A percentile compares a stretch with the other conserved stretches of the same genome.
phyloP scores from a whole-genome alignment of 208 protist genomes.

The Trypanosoma theileri region DNA sequence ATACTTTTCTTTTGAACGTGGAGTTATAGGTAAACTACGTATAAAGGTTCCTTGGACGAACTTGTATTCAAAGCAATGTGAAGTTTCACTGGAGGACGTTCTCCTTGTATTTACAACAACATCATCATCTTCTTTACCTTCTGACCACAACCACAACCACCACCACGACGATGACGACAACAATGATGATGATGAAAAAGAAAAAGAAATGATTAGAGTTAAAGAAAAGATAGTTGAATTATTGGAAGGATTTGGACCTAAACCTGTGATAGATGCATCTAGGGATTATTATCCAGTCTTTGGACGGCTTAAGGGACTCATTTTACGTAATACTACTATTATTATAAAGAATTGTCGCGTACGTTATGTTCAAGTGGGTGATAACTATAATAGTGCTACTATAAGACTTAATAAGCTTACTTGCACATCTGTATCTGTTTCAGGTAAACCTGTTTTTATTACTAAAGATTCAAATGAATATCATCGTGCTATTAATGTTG shows the following conservation, averaged over 20 bases:
- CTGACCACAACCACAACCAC: no score
- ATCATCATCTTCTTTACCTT: not conserved
- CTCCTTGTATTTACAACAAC: conserved; percentile 25
- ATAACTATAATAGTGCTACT: conserved; percentile 1
- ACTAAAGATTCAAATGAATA: conserved; percentile 1
- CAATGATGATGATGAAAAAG: not conserved
- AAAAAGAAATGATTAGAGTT: conserved; percentile 9
- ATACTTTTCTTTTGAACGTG: conserved; percentile 37
- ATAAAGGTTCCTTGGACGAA: conserved; percentile 61
- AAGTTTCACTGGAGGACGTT: conserved; percentile 50
- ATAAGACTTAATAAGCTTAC: conserved; percentile 3
- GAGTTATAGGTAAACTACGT: conserved; percentile 42
- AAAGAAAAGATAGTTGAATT: conserved; percentile 19
- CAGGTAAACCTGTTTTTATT: conserved; percentile 4
- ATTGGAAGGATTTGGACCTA: not conserved
- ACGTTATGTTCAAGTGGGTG: not conserved
- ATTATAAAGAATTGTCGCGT: conserved; percentile 48
- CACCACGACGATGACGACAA: no score
- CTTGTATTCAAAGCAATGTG: conserved; percentile 56
- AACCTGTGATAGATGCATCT: not conserved
- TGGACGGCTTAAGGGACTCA: conserved; percentile 48
- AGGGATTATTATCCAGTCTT: conserved; percentile 30
- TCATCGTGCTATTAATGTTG: conserved; percentile 8
- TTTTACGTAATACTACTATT: conserved; percentile 64
- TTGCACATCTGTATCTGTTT: not conserved